Conservation (phyloP, 768 basidiomycete genomes). For the Glaciozyma antarctica region DNA sequence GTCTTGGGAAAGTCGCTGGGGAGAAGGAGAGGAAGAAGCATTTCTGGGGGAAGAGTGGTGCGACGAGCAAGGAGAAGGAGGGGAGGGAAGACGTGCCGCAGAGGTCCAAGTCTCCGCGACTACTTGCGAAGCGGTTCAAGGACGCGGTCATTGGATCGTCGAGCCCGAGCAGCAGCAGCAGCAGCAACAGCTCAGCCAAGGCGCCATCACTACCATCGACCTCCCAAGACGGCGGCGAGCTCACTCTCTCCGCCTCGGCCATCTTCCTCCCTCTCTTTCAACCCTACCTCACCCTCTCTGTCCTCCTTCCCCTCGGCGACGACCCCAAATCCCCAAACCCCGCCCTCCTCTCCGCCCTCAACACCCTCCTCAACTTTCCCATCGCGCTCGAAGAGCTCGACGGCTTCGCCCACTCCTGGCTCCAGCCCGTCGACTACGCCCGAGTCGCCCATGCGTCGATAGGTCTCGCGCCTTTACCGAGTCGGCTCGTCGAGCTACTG, state of each 20-base stretch:
- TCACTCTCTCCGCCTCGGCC: constrained; percentile 9
- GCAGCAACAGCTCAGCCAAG: background rate
- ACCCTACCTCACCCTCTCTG: constrained; percentile 24
- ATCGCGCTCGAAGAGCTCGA: constrained; percentile 29
- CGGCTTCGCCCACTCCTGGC: constrained; percentile 20
- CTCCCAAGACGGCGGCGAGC: constrained; percentile 11
- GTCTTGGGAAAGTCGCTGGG: background rate
- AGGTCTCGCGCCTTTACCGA: background rate
- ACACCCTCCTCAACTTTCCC: constrained; percentile 29
- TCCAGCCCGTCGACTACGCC: constrained; percentile 19
- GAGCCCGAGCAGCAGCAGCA: background rate
- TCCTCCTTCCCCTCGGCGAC: constrained; percentile 7
- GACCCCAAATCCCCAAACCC: constrained; percentile 17
- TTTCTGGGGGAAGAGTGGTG: background rate
- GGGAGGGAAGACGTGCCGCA: background rate
- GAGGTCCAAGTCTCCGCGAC: constrained; percentile 1
- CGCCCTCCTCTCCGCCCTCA: constrained; percentile 15
- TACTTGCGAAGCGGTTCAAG: background rate
- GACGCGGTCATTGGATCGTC: constrained; percentile 1
- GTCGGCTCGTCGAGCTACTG: constrained; percentile 20
- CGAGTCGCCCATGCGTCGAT: background rate
- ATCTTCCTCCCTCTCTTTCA: constrained; percentile 27
- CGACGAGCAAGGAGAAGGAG: background rate
- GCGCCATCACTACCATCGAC: background rate
- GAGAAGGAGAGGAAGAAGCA: background rate